phyloP scores from a whole-genome alignment of 2,329 filamentous ascomycete genomes.

The Cytospora leucostoma region DNA sequence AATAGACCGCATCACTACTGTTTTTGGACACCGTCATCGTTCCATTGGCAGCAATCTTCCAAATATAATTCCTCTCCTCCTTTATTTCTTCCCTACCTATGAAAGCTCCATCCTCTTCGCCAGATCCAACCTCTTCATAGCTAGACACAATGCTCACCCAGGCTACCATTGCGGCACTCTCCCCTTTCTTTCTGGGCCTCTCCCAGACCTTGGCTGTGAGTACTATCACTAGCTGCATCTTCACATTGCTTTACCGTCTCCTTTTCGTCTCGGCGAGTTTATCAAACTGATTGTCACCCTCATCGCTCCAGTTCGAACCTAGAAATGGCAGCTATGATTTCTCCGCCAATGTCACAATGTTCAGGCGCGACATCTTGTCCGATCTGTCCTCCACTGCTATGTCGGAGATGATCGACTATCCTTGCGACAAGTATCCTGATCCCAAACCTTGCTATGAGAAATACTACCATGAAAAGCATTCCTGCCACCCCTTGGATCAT shows the following conservation, averaged over 20 bases:
- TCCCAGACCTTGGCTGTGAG: constrained; percentile 12
- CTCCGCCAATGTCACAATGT: constrained; percentile 2
- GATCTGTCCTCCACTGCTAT: background rate
- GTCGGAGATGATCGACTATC: constrained; percentile 6
- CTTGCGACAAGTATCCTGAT: constrained; percentile 8
- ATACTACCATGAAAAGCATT: constrained; percentile 15
- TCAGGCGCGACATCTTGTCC: background rate
- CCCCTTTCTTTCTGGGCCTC: constrained; percentile 19
- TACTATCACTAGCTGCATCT: background rate
- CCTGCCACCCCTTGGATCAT: constrained; percentile 22
- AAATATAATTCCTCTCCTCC: background rate
- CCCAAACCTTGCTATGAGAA: constrained; percentile 11
- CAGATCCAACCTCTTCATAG: background rate
- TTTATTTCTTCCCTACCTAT: background rate
- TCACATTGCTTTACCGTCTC: background rate
- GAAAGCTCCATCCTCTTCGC: background rate
- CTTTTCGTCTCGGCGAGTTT: background rate
- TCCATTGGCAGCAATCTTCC: background rate
- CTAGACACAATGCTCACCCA: constrained; percentile 14
- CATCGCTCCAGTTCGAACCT: background rate
- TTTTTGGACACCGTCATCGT: background rate
- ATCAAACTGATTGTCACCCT: background rate
- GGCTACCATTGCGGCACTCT: constrained; percentile 10
- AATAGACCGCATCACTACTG: background rate
- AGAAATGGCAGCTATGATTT: background rate